These are phyloP conservation scores for Talaromyces marneffei DNA, from an alignment of 2,329 filamentous ascomycete species.

Conservation along the genomic window DNA sequence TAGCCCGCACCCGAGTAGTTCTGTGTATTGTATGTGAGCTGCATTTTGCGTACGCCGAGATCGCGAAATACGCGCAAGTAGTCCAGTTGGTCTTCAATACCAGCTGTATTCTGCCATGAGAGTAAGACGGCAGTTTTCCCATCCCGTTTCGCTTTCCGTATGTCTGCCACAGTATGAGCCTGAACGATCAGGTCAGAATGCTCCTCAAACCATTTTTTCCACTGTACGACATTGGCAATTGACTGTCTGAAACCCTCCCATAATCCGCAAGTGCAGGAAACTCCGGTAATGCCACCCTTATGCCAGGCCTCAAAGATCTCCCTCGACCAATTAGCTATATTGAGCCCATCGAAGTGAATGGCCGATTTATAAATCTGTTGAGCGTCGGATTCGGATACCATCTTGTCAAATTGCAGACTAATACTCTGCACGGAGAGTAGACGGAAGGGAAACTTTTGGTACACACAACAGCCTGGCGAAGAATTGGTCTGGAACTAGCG, in stretches of 20 bases:
- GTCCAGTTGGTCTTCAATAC: slow-evolving; percentile 37
- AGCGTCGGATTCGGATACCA: slow-evolving; percentile 35
- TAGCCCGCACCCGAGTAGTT: slow-evolving; percentile 40
- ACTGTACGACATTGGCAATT: slow-evolving; percentile 38
- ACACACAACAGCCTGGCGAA: neutral
- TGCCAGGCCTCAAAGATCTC: slow-evolving; percentile 39
- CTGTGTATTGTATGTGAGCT: slow-evolving; percentile 41
- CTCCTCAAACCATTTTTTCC: slow-evolving; percentile 42
- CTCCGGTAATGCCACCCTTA: slow-evolving; percentile 36
- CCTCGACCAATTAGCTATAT: slow-evolving; percentile 38
- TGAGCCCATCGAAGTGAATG: slow-evolving; percentile 39
- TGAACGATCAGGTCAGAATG: slow-evolving; percentile 37
- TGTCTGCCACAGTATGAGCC: slow-evolving; percentile 33
- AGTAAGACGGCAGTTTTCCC: slow-evolving; percentile 37
- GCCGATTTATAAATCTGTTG: slow-evolving; percentile 31
- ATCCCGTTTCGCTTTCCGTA: slow-evolving; percentile 32
- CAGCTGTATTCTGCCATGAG: slow-evolving; percentile 40
- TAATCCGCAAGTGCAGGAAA: slow-evolving; percentile 38
- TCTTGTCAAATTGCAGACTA: slow-evolving; percentile 16
- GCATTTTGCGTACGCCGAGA: slow-evolving; percentile 40
- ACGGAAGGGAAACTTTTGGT: neutral
- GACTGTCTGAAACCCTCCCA: slow-evolving; percentile 37
- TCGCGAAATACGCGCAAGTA: slow-evolving; percentile 39
- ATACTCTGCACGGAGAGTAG: neutral
- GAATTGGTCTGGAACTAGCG: too few species aligned